Base-by-base conservation (phyloP, 805 yeast species). In the Sugiyamaella chiloensis region DNA sequence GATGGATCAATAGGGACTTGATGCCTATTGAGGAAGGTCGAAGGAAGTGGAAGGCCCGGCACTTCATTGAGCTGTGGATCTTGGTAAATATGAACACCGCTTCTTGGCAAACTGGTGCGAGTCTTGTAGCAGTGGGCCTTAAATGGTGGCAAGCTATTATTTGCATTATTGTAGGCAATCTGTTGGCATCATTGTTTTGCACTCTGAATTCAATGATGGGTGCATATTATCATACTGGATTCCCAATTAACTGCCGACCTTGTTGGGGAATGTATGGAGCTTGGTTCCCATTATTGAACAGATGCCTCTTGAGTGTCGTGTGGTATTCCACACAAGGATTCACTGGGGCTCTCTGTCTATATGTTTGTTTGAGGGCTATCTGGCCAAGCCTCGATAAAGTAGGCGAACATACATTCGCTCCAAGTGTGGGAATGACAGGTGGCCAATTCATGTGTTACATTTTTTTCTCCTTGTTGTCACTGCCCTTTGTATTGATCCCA, bases 241-340 rank as follows among this genome's bases (percentile, higher is more conserved):
- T 67, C 53, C 70, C 80, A 2, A 66, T 76, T 9, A 65, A 65
- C 44, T 64, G 68, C 20, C 60, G 81, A 44, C 66, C 69, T 40
- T 61, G 72, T 0, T 76, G 72, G 61, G 81, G 82, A 7, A 63
- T 74, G 32, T 59, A 66, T 48, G 79, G 80, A 2, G 66, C 75
- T 4, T 65, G 59, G 35, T 46, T 75, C 24, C 75, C 73, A n/a
- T 62, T 78, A 24, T 48, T 67, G 7, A 69, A 71, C 47, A 63
- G 81, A 58, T 65, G 69, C 32, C 64, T 73, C 24, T 60, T 76
- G 36, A 68, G 74, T 14, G 65, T 71, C 29, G 72, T 77, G 36
- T 76, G 77, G 74, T 73, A 64, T 51, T 71, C 73, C 2, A 67
- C 71, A 6, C 76, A 74, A 49, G 62, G 76, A 0, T 75, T 65